Base-by-base conservation (phyloP, 257 asterid species). In the Echium plantagineum region DNA sequence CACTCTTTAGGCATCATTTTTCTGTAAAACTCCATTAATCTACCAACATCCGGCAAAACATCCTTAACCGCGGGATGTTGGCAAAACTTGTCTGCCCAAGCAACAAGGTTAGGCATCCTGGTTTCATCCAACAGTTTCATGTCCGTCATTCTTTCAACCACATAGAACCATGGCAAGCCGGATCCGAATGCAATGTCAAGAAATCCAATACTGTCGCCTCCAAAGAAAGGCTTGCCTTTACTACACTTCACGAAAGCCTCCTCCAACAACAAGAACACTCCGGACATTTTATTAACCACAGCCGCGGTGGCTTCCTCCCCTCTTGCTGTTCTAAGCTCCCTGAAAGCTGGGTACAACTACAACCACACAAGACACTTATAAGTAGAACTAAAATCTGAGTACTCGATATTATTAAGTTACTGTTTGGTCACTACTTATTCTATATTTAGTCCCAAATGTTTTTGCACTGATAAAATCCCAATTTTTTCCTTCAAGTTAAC, bases 161-260 rank as follows among this genome's bases (percentile, higher is more conserved):
- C 71, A 66, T 31, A 66, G 0, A 72, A 16, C 75, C 77, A 72
- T 32, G 74, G 77, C 54, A 75, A 60, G 19, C 21, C 18, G 60
- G 71, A 57, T 0, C 72, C 86, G 19, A 77, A 54, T 57, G 60
- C 80, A 21, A 74, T 64, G 64, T 77, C 83, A 18, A 77, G 35
- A 35, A 72, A 74, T 6, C 81, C 81, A 52, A 77, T 58, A n/a
- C 30, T 46, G 2, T 77, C 77, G 17, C 82, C 82, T 16, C 73
- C 80, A 20, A 76, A 76, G 74, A 61, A 77, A n/a, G 55, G 60
- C 30, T 63, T 67, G 1, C 84, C 80, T 66, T 66, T 72, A 17
- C 82, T 61, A 16, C 66, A 71, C 18, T 53, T 56, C 9, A 74
- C 55, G 35, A 74, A 77, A 52, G 74, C 81, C 24, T 60, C 82